A percentile compares a stretch with the other conserved stretches of the same genome.
phyloP scores from a whole-genome alignment of 805 yeast genomes.

The Debaryomyces tyrocola region DNA sequence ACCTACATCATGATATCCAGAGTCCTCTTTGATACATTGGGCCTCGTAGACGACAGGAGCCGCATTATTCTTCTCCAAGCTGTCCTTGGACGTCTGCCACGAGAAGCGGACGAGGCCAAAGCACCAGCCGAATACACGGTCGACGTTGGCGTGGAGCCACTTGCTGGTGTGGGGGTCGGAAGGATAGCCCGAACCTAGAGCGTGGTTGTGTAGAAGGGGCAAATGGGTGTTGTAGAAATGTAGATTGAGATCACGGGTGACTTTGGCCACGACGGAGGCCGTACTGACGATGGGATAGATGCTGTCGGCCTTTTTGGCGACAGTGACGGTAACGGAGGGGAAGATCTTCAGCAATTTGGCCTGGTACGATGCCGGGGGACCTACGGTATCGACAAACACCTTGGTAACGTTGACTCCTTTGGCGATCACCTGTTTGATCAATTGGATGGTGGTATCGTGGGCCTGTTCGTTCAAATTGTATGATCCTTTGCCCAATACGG shows the following conservation, averaged over 20 bases:
- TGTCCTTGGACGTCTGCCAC: slow-evolving; percentile 90
- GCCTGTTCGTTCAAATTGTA: slow-evolving; percentile 93
- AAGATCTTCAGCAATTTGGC: slow-evolving; percentile 67
- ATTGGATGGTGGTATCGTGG: slow-evolving; percentile 84
- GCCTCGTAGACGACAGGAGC: slow-evolving; percentile 63
- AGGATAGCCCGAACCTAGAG: slow-evolving; percentile 88
- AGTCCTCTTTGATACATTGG: slow-evolving; percentile 33
- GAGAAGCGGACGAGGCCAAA: slow-evolving; percentile 72
- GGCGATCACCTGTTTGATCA: slow-evolving; percentile 65
- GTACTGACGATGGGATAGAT: slow-evolving; percentile 89
- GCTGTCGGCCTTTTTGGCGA: slow-evolving; percentile 94
- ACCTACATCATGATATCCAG: slow-evolving; percentile 28
- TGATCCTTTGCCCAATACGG: slow-evolving; percentile 47
- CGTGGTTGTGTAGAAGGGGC: slow-evolving; percentile 37
- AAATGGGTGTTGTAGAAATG: slow-evolving; percentile 30
- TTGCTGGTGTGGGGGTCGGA: slow-evolving; percentile 82
- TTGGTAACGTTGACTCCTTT: slow-evolving; percentile 65
- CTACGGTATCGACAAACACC: slow-evolving; percentile 92
- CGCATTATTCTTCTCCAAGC: slow-evolving; percentile 54
- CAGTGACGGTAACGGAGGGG: slow-evolving; percentile 72
- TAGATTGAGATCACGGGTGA: slow-evolving; percentile 78
- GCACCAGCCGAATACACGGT: slow-evolving; percentile 85
- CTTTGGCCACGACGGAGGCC: slow-evolving; percentile 95
- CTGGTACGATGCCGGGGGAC: slow-evolving; percentile 87
- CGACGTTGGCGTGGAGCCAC: slow-evolving; percentile 68